These are phyloP conservation scores for Pseudognaphalium luteoalbum DNA, from an alignment of 129 eudicot species.

Conservation along the genomic window DNA sequence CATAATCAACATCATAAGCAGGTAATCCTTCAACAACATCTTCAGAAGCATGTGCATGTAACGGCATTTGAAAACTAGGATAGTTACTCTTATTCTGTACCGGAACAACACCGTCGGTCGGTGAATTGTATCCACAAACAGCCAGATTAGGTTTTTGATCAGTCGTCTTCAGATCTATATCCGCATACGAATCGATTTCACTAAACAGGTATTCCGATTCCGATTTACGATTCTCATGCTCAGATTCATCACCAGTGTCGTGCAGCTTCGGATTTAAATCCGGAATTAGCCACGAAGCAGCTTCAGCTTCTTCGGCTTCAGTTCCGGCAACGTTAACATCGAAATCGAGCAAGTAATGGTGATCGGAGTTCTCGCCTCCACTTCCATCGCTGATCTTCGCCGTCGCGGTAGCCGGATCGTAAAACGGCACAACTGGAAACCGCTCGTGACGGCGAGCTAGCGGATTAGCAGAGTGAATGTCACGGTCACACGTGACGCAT, in stretches of 20 bases:
- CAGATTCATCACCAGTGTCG: slow-evolving; percentile 7
- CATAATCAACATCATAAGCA: slow-evolving; percentile 52
- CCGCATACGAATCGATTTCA: slow-evolving; percentile 62
- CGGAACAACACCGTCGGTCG: slow-evolving; percentile 79
- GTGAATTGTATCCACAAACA: slow-evolving; percentile 32
- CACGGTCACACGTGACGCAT: slow-evolving; percentile 73
- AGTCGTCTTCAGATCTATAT: slow-evolving; percentile 47
- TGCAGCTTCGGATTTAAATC: slow-evolving; percentile 38
- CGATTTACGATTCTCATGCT: slow-evolving; percentile 25
- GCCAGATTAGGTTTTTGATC: slow-evolving; percentile 44
- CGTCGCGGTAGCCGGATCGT: slow-evolving; percentile 41
- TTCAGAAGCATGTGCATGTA: slow-evolving; percentile 14
- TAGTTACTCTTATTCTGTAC: slow-evolving; percentile 39
- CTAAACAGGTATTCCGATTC: slow-evolving; percentile 53
- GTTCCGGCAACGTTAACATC: slow-evolving; percentile 36
- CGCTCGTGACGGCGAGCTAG: slow-evolving; percentile 91
- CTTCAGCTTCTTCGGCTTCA: slow-evolving; percentile 76
- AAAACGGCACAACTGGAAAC: slow-evolving; percentile 64
- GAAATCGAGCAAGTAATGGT: slow-evolving; percentile 20
- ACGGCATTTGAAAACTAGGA: slow-evolving; percentile 34
- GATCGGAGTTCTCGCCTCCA: slow-evolving; percentile 22
- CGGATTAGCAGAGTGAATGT: slow-evolving; percentile 80
- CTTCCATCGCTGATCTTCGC: slow-evolving; percentile 25
- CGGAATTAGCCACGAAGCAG: slow-evolving; percentile 75
- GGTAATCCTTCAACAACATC: slow-evolving; percentile 71